Base-by-base conservation (phyloP, 495 filamentous ascomycete species). In the Neurospora sp. region DNA sequence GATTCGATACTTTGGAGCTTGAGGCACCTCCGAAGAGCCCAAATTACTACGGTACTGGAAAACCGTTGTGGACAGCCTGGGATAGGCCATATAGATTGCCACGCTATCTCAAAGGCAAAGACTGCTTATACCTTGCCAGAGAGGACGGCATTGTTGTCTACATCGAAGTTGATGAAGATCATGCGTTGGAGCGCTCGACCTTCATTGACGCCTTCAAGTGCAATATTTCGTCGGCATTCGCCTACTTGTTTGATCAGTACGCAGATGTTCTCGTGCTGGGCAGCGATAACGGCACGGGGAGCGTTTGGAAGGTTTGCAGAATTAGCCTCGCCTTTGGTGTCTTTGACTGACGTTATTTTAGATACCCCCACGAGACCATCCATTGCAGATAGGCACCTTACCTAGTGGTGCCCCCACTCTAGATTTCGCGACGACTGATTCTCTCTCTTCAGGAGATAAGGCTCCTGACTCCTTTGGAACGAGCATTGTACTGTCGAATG, bases 401-500 rank as follows among this genome's bases (percentile, higher is more conserved):
- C 86, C 90, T 39, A 97, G 94, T 78, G 97, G 94, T 94, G 88
- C 93, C 0, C 94, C 96, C 1, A 86, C 90, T 31, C 87, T 89
- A 23, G 94, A 98, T 79, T 88, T 92, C 41, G 84, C 88, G 27
- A 83, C 88, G 39, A 84, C 88, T 6, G 78, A 80, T 12, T 77
- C 77, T 16, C 48, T 12, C 14, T 37, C 54, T 66, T 35, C 27
- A 37, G 54, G 27, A 66, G 27, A 66, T 4, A 66, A 66, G 27
- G 14, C 54, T 16, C 14, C 31, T 9, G 54, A 59, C n/a, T 59
- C 48, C 20, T 27, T 59, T 20, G 73, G 46, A 76, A 74, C 35
- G 31, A 72, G 54, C 23, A 75, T 75, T 69, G 40, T 66, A 5
- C 75, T 79, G 12, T 78, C 72, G 72, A 59, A 62, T 23, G 48